Evolutionary conservation across 106 monocot genomes (phyloP).

Genomic region (Dendrobium chrysotoxum): DNA sequence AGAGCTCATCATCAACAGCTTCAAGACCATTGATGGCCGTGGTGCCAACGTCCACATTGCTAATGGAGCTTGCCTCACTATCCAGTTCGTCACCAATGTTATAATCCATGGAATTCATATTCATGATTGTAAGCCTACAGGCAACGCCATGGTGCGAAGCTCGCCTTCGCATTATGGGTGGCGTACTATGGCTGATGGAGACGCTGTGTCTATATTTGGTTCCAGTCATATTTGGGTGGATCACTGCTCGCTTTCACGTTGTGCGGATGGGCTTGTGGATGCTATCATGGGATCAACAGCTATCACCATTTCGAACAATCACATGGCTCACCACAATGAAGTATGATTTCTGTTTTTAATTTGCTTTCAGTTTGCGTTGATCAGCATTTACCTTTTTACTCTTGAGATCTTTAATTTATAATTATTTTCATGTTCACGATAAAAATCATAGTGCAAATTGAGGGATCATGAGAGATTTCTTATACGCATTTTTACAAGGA

Average conservation of each 20-base stretch:
- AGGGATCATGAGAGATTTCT: no score
- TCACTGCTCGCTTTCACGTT: constrained; percentile 18
- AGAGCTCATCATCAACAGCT: constrained; percentile 54
- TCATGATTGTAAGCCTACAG: constrained; percentile 37
- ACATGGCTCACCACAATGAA: constrained; percentile 5
- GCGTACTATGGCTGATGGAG: constrained; percentile 15
- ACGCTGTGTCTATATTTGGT: constrained; percentile 18
- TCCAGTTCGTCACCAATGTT: constrained; percentile 35
- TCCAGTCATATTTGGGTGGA: constrained; percentile 19
- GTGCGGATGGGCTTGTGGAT: constrained; percentile 19
- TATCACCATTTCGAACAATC: constrained; percentile 11
- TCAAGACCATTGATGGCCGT: constrained; percentile 50
- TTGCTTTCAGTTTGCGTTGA: neutral
- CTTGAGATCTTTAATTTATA: no score
- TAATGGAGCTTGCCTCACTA: constrained; percentile 33
- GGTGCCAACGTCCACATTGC: constrained; percentile 48
- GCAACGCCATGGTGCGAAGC: constrained; percentile 19
- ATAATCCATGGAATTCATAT: constrained; percentile 40
- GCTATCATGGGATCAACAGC: constrained; percentile 24
- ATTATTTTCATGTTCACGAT: no score
- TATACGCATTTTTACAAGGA: no score
- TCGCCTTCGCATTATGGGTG: constrained; percentile 3
- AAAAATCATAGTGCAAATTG: no score
- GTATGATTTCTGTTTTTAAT: neutral
- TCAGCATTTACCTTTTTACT: neutral